Conservation (phyloP, 2,329 filamentous ascomycete species). For the Coleophoma cylindrospora region DNA sequence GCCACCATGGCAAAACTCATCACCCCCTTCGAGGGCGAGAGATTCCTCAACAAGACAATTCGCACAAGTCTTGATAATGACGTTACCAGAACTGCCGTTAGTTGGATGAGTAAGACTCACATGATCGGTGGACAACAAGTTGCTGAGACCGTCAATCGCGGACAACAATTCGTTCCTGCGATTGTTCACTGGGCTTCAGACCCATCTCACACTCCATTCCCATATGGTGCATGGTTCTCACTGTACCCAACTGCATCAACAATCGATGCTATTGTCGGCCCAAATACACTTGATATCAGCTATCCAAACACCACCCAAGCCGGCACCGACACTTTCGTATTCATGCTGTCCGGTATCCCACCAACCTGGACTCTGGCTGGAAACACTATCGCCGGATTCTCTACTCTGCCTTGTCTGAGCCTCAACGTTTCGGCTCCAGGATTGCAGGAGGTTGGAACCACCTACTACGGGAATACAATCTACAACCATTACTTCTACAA, state of each 20-base stretch:
- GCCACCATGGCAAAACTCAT: constrained; percentile 26
- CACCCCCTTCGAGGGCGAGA: constrained; percentile 27
- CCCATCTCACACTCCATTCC: constrained; percentile 30
- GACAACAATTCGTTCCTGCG: constrained; percentile 37
- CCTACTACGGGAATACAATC: constrained; percentile 30
- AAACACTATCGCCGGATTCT: constrained; percentile 26
- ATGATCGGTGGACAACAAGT: constrained; percentile 37
- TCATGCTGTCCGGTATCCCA: constrained; percentile 32
- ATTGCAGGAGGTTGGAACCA: constrained; percentile 28
- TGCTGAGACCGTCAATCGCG: constrained; percentile 30
- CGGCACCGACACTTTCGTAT: constrained; percentile 34
- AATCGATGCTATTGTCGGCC: constrained; percentile 32
- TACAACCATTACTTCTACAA: constrained; percentile 39
- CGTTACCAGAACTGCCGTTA: constrained; percentile 27
- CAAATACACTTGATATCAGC: constrained; percentile 26
- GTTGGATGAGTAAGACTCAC: constrained; percentile 35
- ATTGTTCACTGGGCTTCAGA: constrained; percentile 42
- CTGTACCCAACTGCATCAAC: constrained; percentile 38
- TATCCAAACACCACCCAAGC: constrained; percentile 36
- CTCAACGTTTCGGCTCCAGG: constrained; percentile 33
- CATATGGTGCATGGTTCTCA: constrained; percentile 33
- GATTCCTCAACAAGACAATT: constrained; percentile 30
- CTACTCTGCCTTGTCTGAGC: constrained; percentile 32
- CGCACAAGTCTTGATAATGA: constrained; percentile 28
- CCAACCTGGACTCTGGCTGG: constrained; percentile 31